Percentiles rank a stretch among this genome's conserved stretches.
These are phyloP conservation scores for Exophiala oligosperma DNA, from an alignment of 2,329 filamentous ascomycete genomes.

Conservation along the genomic window DNA sequence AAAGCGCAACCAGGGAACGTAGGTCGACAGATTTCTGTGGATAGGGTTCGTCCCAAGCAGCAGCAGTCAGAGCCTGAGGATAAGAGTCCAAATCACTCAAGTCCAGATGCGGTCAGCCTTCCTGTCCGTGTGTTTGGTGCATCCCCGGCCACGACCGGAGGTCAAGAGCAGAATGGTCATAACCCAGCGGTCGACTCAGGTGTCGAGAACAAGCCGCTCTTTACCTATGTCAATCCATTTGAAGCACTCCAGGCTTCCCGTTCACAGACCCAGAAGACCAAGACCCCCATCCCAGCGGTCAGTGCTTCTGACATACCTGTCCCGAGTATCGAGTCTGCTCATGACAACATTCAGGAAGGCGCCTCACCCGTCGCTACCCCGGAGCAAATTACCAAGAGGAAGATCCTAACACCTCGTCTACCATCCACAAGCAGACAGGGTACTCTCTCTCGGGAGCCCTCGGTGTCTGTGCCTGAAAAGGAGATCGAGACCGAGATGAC, in stretches of 20 bases:
- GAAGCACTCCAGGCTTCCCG: constrained; percentile 67
- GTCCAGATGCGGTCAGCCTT: constrained; percentile 32
- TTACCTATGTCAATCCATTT: constrained; percentile 73
- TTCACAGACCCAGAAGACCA: constrained; percentile 47
- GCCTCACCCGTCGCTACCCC: constrained; percentile 6
- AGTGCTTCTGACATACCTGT: constrained; percentile 37
- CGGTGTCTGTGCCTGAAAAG: constrained; percentile 10
- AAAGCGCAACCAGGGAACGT: constrained; percentile 54
- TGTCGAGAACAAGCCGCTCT: constrained; percentile 50
- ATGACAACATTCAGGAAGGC: constrained; percentile 6
- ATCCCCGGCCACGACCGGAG: constrained; percentile 28
- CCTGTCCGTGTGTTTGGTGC: constrained; percentile 36
- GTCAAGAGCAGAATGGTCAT: constrained; percentile 40
- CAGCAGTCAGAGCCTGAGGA: constrained; percentile 3
- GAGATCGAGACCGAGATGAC: neutral
- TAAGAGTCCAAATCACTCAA: constrained; percentile 16
- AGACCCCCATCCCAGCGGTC: neutral
- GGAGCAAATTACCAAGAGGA: constrained; percentile 14
- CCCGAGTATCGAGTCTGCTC: constrained; percentile 17
- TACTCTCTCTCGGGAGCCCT: constrained; percentile 20
- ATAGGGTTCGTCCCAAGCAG: constrained; percentile 9
- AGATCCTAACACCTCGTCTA: constrained; percentile 21
- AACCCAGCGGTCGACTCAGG: constrained; percentile 36
- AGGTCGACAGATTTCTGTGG: constrained; percentile 10
- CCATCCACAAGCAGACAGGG: constrained; percentile 6